Conservation (phyloP, 768 basidiomycete species). For the Russula sp. region DNA sequence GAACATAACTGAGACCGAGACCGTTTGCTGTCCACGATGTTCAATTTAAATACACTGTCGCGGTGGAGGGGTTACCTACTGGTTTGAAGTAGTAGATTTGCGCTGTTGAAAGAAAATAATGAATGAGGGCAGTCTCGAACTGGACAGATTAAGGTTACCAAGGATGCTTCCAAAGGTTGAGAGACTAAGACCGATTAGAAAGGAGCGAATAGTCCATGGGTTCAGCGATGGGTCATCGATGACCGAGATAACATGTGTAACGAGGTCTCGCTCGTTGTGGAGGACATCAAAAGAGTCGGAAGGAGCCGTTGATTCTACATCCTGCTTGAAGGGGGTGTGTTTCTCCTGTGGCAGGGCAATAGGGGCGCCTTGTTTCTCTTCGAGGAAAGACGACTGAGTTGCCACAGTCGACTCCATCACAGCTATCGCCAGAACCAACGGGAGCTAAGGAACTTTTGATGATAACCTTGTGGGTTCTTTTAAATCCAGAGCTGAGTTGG, state of each 20-base stretch:
- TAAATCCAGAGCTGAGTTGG: neutral
- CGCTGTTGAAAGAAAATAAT: slow-evolving; percentile 29
- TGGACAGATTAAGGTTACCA: slow-evolving; percentile 28
- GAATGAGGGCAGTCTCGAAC: neutral
- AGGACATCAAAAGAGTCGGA: slow-evolving; percentile 34
- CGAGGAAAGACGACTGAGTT: neutral
- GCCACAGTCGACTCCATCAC: neutral
- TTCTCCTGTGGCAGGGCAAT: slow-evolving; percentile 29
- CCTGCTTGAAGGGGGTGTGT: slow-evolving; percentile 29
- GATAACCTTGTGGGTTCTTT: neutral
- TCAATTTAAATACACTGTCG: neutral
- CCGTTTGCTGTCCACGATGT: slow-evolving; percentile 39
- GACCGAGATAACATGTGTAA: slow-evolving; percentile 41
- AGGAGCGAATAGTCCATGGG: slow-evolving; percentile 42
- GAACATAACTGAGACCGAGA: slow-evolving; percentile 49
- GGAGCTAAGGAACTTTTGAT: neutral
- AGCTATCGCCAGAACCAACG: neutral
- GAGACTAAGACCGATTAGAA: slow-evolving; percentile 43
- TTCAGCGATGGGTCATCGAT: slow-evolving; percentile 42
- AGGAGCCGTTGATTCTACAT: slow-evolving; percentile 32
- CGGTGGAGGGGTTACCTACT: slow-evolving; percentile 28
- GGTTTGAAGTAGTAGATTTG: slow-evolving; percentile 61
- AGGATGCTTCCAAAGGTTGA: slow-evolving; percentile 46
- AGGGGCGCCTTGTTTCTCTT: neutral
- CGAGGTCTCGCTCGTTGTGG: slow-evolving; percentile 42